These are phyloP conservation scores for Maudiozyma bulderi DNA, from an alignment of 805 yeast genomes.

Conservation along the genomic window DNA sequence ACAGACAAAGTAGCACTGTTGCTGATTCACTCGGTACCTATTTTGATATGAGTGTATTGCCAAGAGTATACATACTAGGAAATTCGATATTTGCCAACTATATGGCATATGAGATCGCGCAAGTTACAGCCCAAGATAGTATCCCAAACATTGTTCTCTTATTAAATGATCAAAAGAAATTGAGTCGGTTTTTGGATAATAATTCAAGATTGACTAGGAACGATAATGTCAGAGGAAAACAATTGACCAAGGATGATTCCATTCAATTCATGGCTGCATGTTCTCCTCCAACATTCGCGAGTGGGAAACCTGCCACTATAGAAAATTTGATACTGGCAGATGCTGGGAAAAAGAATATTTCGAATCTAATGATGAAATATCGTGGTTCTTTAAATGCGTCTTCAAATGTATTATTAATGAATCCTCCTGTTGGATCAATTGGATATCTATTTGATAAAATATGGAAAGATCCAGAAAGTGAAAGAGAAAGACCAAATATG, in stretches of 20 bases:
- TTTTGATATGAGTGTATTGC: conserved; percentile 16
- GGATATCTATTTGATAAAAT: conserved; percentile 37
- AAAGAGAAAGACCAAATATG: conserved; percentile 41
- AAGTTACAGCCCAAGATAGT: conserved; percentile 30
- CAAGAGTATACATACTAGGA: conserved; percentile 36
- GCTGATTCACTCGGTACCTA: neutral
- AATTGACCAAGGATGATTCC: neutral
- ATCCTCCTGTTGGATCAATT: conserved; percentile 66
- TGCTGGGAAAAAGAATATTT: conserved; percentile 44
- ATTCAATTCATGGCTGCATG: conserved; percentile 27
- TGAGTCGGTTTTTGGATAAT: conserved; percentile 32
- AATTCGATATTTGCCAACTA: conserved; percentile 31
- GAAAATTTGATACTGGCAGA: conserved; percentile 53
- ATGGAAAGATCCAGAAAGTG: conserved; percentile 38
- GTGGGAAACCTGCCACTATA: conserved; percentile 29
- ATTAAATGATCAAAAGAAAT: conserved; percentile 33
- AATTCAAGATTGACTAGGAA: conserved; percentile 31
- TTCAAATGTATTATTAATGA: conserved; percentile 51
- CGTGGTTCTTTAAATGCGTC: conserved; percentile 31
- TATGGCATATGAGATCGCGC: conserved; percentile 39
- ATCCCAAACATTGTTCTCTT: conserved; percentile 35
- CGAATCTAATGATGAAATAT: conserved; percentile 40
- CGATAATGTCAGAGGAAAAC: neutral
- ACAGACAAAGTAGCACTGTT: no score
- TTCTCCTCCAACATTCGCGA: conserved; percentile 24